Evolutionary conservation across 495 filamentous ascomycete species (phyloP), one percentile per base, ranked within the genome.

Genomic region (Penicillium steckii): DNA sequence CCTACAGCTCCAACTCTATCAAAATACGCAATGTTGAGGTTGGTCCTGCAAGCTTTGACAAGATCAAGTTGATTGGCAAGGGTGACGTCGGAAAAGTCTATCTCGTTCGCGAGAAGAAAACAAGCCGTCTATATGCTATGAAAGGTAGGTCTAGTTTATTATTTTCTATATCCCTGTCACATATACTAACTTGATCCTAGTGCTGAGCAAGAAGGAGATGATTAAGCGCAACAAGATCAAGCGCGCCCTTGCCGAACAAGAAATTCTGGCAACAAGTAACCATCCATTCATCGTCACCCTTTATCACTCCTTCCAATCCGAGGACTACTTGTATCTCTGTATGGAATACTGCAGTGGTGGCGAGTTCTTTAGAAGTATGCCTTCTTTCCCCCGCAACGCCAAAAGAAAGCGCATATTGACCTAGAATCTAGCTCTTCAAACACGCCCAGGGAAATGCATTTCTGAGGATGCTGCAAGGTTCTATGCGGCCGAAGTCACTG

Each of bases 151-250:
- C 35, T 13, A 27, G 46, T 17, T 29, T 17, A 6, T 46, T 19
- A 15, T 21, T 25, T 7, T 24, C 7, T 12, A 13, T 8, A 8
- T 3, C 13, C 12, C 17, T 18, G 42, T 32, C n/a, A n/a, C 19
- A 18, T 22, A 38, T 50, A 26, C 52, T 64, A n/a, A 66, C 47
- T 23, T 26, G 10, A 18, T 5, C 8, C 19, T 65, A 98, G 94
- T 98, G 8, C 61, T 98, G 73, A 97, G 91, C 80, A 98, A 98
- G 74, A 96, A 97, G 79, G 94, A 98, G 76, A 98, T 98, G 94
- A 98, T 98, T 76, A 98, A 98, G 78, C 86, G 94, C 26, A 98
- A 98, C 73, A 98, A 98, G 81, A 98, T 98, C 78, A 98, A 98
- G 79, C 85, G 94, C 58, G 94, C 94, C 41, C 75, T 98, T 66